phyloP scores from a whole-genome alignment of 116 monocot genomes.

The Cymodocea nodosa region DNA sequence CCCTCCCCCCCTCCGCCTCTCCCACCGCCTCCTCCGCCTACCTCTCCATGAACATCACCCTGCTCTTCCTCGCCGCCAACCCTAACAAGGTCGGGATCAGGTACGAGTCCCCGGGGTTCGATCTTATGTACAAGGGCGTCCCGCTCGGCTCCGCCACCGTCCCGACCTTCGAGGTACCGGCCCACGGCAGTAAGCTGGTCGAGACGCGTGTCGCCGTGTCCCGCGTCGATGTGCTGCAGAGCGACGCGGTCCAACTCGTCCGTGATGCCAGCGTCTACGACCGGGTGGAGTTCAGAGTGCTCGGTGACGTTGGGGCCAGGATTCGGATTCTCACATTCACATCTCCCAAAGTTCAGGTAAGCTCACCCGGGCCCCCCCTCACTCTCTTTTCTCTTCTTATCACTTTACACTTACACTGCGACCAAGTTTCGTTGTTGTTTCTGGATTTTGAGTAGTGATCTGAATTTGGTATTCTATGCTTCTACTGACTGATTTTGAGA shows the following conservation, averaged over 20 bases:
- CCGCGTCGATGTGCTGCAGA: conserved; percentile 63
- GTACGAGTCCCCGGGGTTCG: conserved; percentile 44
- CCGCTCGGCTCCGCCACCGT: conserved; percentile 61
- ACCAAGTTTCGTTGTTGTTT: too few relatives aligned
- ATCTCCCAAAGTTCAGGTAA: conserved; percentile 70
- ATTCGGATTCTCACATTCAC: conserved; percentile 62
- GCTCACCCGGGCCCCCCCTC: neutral
- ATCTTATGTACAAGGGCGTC: conserved; percentile 79
- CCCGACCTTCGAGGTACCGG: conserved; percentile 67
- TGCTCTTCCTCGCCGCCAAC: conserved; percentile 70
- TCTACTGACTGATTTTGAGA: neutral
- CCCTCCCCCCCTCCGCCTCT: conserved; percentile 28
- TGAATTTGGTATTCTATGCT: neutral
- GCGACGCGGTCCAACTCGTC: conserved; percentile 56
- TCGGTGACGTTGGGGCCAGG: conserved; percentile 57
- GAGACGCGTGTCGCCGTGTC: conserved; percentile 42
- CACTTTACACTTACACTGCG: neutral
- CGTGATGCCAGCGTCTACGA: conserved; percentile 65
- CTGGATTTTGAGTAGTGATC: neutral
- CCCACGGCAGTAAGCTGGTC: conserved; percentile 40
- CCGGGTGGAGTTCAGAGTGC: conserved; percentile 66
- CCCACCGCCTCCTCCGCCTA: conserved; percentile 35
- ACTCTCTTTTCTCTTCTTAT: neutral
- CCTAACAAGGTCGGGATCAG: conserved; percentile 75
- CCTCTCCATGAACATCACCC: conserved; percentile 78